A percentile compares a stretch with the other conserved stretches of the same genome.
phyloP scores from a whole-genome alignment of 1,139 yeast genomes.

The Wickerhamomyces sp. region DNA sequence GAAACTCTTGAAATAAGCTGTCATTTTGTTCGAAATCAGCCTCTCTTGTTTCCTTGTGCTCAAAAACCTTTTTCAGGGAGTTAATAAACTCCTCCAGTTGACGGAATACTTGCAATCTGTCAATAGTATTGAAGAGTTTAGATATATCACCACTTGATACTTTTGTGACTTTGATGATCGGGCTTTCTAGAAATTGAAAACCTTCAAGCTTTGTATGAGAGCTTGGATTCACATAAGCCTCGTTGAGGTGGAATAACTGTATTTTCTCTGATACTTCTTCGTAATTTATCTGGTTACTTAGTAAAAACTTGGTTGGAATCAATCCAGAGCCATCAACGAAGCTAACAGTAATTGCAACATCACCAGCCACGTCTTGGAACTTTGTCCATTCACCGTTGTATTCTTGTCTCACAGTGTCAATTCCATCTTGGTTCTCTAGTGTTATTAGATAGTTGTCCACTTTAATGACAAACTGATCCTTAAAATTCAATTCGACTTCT shows the following conservation, averaged over 20 bases:
- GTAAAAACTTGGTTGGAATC: neutral
- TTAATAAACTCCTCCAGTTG: neutral
- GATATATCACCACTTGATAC: neutral
- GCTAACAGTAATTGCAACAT: neutral
- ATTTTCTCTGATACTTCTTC: too few relatives aligned
- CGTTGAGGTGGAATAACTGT: too few relatives aligned
- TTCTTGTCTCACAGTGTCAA: neutral
- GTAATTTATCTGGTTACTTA: neutral
- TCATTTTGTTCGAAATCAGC: neutral
- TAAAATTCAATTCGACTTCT: constrained; percentile 13
- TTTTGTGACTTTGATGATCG: neutral
- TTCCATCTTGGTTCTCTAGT: constrained; percentile 15
- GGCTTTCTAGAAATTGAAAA: constrained; percentile 1
- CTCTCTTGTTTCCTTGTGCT: neutral
- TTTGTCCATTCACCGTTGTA: neutral
- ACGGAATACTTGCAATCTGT: neutral
- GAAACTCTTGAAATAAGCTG: neutral
- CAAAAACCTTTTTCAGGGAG: neutral
- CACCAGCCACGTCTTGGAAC: neutral
- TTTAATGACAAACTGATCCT: constrained; percentile 15
- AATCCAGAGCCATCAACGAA: neutral
- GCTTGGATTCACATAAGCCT: neutral
- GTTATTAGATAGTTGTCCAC: constrained; percentile 10
- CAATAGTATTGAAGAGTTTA: neutral
- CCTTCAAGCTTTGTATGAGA: neutral